Conservation (phyloP, 768 basidiomycete species). For the Mycena floridula region DNA sequence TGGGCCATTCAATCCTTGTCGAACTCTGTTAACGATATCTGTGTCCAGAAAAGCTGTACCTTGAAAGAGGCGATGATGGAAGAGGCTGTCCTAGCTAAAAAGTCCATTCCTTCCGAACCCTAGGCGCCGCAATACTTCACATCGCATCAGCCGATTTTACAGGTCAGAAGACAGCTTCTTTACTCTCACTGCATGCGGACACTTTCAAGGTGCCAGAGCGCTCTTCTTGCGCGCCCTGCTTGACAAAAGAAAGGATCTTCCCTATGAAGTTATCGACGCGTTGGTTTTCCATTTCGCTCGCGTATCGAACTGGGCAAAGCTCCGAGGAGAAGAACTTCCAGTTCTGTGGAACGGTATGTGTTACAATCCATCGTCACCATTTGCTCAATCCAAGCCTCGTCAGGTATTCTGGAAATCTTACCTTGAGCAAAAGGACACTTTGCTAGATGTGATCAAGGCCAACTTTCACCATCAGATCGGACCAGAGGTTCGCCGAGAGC, state of each 20-base stretch:
- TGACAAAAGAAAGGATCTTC: slow-evolving; percentile 51
- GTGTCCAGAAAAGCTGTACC: too few species aligned
- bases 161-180: background rate
- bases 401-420: too few species aligned
- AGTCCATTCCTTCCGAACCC: background rate
- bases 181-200: background rate
- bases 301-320: slow-evolving; percentile 33
- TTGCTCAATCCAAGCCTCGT: too few species aligned
- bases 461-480: slow-evolving; percentile 39
- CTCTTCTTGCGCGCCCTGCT: slow-evolving; percentile 49
- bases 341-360: slow-evolving; percentile 53
- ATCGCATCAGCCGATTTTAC: background rate
- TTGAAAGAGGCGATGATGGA: too few species aligned
- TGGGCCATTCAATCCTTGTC: too few species aligned
- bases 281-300: slow-evolving; percentile 48
- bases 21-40: too few species aligned
- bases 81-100: too few species aligned
- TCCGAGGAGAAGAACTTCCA: slow-evolving; percentile 33
- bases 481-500: slow-evolving; percentile 41
- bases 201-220: slow-evolving; percentile 32
- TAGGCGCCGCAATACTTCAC: background rate
- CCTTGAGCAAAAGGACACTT: slow-evolving; percentile 47
- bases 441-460: slow-evolving; percentile 40
- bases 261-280: slow-evolving; percentile 48
- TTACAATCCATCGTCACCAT: too few species aligned